These are phyloP conservation scores for Graphilbum fragrans DNA, from an alignment of 2,329 filamentous ascomycete genomes.

Conservation along the genomic window DNA sequence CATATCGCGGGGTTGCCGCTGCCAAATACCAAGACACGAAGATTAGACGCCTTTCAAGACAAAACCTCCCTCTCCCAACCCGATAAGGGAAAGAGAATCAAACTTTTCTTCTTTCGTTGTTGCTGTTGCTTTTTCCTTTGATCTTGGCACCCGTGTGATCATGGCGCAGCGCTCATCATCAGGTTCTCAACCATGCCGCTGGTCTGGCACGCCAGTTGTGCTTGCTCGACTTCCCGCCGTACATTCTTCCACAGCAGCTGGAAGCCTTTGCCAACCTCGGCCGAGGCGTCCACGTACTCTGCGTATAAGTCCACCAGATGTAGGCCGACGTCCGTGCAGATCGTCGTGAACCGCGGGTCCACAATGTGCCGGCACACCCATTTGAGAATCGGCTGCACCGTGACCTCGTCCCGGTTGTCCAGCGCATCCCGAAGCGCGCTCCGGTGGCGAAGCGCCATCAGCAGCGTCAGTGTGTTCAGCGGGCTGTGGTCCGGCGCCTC, in stretches of 20 bases:
- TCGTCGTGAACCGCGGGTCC: slow-evolving; percentile 67
- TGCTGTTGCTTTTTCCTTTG: no score
- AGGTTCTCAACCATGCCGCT: slow-evolving; percentile 74
- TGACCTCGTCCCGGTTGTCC: slow-evolving; percentile 66
- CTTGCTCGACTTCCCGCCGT: slow-evolving; percentile 64
- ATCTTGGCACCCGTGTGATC: no score
- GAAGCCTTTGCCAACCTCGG: slow-evolving; percentile 60
- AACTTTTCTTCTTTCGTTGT: no score
- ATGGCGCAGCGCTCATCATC: slow-evolving; percentile 32
- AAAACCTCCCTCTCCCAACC: no score
- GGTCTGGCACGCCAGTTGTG: slow-evolving; percentile 70
- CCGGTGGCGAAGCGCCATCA: slow-evolving; percentile 78
- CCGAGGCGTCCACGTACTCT: slow-evolving; percentile 61
- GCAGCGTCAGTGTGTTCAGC: slow-evolving; percentile 58
- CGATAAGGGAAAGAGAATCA: no score
- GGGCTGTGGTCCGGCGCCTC: slow-evolving; percentile 39
- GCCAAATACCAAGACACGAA: no score
- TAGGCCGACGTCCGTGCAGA: slow-evolving; percentile 75
- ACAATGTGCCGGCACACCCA: slow-evolving; percentile 75
- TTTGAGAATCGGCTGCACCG: slow-evolving; percentile 67
- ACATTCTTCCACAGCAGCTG: slow-evolving; percentile 59
- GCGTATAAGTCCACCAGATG: slow-evolving; percentile 80
- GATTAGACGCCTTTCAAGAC: no score
- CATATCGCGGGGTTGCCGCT: no score
- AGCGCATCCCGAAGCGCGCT: slow-evolving; percentile 74